Base-by-base conservation (phyloP, 2,329 filamentous ascomycete genomes). In the Ophiostoma perfectum region DNA sequence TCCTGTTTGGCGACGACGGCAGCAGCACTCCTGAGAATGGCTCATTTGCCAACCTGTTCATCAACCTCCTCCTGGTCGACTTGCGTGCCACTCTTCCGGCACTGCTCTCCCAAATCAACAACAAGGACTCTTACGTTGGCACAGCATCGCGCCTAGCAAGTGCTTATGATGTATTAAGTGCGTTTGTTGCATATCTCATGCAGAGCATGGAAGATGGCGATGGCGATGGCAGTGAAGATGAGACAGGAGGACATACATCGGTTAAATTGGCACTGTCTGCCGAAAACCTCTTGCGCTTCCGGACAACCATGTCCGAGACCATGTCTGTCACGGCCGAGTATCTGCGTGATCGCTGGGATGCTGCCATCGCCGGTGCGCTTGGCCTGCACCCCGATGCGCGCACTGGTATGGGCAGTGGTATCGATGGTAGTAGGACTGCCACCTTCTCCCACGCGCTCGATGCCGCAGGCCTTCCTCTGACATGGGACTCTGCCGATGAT, bases 321-420 rank as follows among this genome's bases (percentile, higher is more conserved):
- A 81, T 90, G 74, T 86, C 86, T 0, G 76, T 88, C 1, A 82
- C 84, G 0, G 82, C 88, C 70, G 88, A 90, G 76, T 88, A 87
- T 74, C 80, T 91, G 1, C 83, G 88, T 55, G 89, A 91, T 74
- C 79, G 88, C n/a, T 90, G 86, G 86, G 88, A 91, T 74, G 86
- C 85, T 4, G 84, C 85, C 1, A 79, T 85, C n/a, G 84, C 86
- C 3, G 88, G 87, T 11, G 84, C 85, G 6, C 81, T 84, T 75
- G 87, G 87, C 2, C 75, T 90, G 6, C 85, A 90, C 73, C 84
- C 83, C 0, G 82, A 84, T 9, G 85, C 86, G 5, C 82, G 86
- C 45, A 70, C 74, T 1, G 78, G 78, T 12, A 16, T 44, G 38
- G 39, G 11, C 60, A 16, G 14, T 12, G n/a, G 12, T 36, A 5